Evolutionary conservation across 1,284 basidiomycete species (phyloP), one percentile per base, ranked within the genome.

Genomic region (Retiboletus fuscus): DNA sequence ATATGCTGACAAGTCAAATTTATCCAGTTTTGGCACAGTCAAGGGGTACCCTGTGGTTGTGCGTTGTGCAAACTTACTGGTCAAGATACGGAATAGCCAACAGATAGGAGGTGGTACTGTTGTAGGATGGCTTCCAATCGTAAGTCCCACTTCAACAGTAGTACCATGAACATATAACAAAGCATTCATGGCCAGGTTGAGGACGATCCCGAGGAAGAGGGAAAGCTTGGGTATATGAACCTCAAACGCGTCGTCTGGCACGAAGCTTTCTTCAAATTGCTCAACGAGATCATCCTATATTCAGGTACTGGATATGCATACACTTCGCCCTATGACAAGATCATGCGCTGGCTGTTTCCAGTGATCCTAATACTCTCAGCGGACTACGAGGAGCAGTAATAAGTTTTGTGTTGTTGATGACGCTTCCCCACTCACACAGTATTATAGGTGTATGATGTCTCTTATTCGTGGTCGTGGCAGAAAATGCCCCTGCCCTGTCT

Each of bases 41-140:
- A 85, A 85, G 65, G 86, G 81, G 0, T 87, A 88, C 75, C 85
- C 86, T 0, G 80, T 88, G 0, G 74, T 87, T 26, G 84, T 80
- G 1, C 72, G 79, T 11, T 76, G 81, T 64, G 82, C 74, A 1
- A 85, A 87, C 71, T 74, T 88, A 1, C 83, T 83, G 1, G 60
- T 71, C 0, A 64, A 83, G 0, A 83, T 88, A 18, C 69, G 79
- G 2, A 87, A 87, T 78, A 72, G 84, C 2, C 63, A 74, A 8
- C 81, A 81, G 0, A 83, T 84, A 26, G 85, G 84, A 10, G 84
- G 85, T 34, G 84, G 82, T 10, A 63, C 72, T 0, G 66, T 87
- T 30, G 83, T 88, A 1, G 84, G 86, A 1, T 88, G 84, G 83
- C 68, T 87, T 15, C 85, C 85, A 55, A 80, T 87, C 57, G 84